phyloP scores from a whole-genome alignment of 208 protist genomes.

The Leishmania mexicana region DNA sequence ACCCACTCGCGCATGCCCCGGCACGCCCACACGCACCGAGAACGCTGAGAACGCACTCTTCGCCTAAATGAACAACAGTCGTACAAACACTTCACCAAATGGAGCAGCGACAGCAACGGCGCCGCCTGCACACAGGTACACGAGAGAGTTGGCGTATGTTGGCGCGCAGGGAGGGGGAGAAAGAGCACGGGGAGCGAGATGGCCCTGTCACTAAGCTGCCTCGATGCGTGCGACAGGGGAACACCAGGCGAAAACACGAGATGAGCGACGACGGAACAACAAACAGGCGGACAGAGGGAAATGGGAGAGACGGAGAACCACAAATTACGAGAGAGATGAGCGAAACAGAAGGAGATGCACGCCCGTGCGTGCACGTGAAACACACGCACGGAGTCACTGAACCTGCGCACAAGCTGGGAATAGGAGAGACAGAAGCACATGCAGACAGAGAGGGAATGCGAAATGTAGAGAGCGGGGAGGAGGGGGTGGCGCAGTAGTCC shows the following conservation, averaged over 20 bases:
- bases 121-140: neutral
- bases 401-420: neutral
- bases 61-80: neutral
- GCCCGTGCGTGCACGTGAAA: conserved; percentile 1
- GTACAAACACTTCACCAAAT: neutral
- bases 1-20: neutral
- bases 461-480: neutral
- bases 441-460: neutral
- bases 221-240: neutral
- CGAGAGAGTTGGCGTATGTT: neutral
- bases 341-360: neutral
- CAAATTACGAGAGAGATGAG: neutral
- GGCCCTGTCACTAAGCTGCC: neutral
- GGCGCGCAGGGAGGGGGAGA: neutral
- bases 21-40: neutral
- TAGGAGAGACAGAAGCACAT: neutral
- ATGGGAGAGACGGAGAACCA: neutral
- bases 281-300: neutral
- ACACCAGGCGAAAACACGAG: neutral
- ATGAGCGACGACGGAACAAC: neutral
- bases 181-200: neutral
- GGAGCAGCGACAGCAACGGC: neutral
- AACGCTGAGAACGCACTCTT: neutral
- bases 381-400: neutral
- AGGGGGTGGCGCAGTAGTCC: neutral